phyloP scores from a whole-genome alignment of 2,329 filamentous ascomycete genomes.

The Cercospora beticola region DNA sequence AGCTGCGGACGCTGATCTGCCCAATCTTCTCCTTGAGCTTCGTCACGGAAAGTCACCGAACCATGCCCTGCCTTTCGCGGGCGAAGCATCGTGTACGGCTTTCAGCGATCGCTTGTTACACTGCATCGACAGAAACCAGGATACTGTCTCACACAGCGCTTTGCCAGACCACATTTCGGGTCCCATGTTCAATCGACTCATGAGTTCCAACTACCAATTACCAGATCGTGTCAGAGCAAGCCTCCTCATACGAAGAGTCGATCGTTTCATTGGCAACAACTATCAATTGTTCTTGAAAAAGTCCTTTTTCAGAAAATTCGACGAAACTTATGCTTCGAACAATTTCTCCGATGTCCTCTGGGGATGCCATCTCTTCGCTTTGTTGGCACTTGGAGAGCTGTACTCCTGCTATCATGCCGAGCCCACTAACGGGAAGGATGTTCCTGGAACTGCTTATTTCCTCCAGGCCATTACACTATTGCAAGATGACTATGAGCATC shows the following conservation, averaged over 20 bases:
- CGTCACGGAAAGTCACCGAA: conserved; percentile 22
- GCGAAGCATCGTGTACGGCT: conserved; percentile 30
- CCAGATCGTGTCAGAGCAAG: conserved; percentile 31
- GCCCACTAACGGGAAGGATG: conserved; percentile 32
- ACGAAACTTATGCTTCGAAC: conserved; percentile 42
- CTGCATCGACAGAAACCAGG: conserved; percentile 22
- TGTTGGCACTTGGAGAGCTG: conserved; percentile 51
- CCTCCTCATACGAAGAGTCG: conserved; percentile 28
- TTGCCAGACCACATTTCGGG: conserved; percentile 27
- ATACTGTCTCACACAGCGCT: conserved; percentile 18
- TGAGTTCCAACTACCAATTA: conserved; percentile 23
- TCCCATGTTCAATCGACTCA: conserved; percentile 21
- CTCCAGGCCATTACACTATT: conserved; percentile 44
- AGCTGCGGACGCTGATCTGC: conserved; percentile 23
- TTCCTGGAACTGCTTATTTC: conserved; percentile 50
- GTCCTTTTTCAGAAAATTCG: conserved; percentile 41
- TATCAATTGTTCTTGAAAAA: conserved; percentile 48
- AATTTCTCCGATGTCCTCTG: conserved; percentile 37
- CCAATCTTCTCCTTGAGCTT: conserved; percentile 29
- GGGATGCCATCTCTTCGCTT: conserved; percentile 47
- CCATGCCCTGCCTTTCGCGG: conserved; percentile 26
- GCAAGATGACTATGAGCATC: conserved; percentile 45
- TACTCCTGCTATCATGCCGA: conserved; percentile 44
- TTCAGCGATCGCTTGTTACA: conserved; percentile 31
- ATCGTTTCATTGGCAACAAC: conserved; percentile 39